Evolutionary conservation across 805 yeast genomes (phyloP), one percentile per base, ranked within the genome.

Genomic region (Spencermartinsiella europaea): DNA sequence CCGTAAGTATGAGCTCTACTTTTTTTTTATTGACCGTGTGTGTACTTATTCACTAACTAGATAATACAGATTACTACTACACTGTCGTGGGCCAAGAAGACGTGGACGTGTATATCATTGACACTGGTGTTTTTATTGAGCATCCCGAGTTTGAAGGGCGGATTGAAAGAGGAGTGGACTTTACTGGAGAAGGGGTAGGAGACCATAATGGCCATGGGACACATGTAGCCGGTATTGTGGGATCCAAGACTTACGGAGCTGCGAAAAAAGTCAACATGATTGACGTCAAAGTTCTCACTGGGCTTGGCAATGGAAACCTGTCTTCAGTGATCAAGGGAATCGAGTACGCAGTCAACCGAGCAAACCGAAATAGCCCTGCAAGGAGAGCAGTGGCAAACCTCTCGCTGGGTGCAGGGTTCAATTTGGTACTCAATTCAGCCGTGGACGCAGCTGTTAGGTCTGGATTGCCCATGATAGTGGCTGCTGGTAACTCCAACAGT

Each of bases 151-250:
- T 76, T 48, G 66, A 62, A 3, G 65, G 68, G 2, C 64, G 79
- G 34, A 75, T 72, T 0, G 57, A 64, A 10, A 60, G 62, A 38
- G 65, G 76, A 16, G 70, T 66, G 0, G 80, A 77, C 46, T 71
- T 75, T 52, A 73, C 80, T 0, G 63, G 62, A 2, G 71, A 68
- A 34, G 70, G 69, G 8, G 45, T 73, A 1, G 87, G 85, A 4
- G 96, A 90, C 61, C 67, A 67, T 7, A 81, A 82, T 55, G 96
- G 96, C 0, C 97, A 89, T 63, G 97, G 67, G n/a, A 87, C 96
- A 1, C 96, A 89, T 64, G 95, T 90, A 40, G 95, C 96, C 0
- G 96, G 96, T 2, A 69, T 87, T 10, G 75, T 87, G 46, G 96
- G 91, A 0, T 85, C 96, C 1, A 72, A 67, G 44, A 77, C 81